Evolutionary conservation across 2,329 filamentous ascomycete genomes (phyloP).

Genomic region (Cladosporium sp.): DNA sequence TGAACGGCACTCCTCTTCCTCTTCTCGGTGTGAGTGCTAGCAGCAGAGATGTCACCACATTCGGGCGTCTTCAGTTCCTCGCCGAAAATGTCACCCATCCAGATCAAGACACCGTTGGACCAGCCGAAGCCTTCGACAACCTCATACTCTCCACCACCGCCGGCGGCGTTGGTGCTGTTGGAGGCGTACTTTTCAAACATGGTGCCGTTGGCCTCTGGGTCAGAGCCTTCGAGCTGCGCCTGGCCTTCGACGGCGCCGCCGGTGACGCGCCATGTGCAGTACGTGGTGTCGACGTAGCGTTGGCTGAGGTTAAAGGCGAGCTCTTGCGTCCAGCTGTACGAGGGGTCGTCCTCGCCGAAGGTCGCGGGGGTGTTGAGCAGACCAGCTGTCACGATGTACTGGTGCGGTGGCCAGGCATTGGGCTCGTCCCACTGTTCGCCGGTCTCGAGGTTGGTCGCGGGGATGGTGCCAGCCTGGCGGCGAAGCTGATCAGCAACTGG

Average conservation of each 20-base stretch:
- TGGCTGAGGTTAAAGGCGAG: slow-evolving; percentile 59
- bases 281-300: slow-evolving; percentile 63
- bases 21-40: slow-evolving; percentile 3
- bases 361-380: slow-evolving; percentile 58
- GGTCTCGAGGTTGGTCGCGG: slow-evolving; percentile 58
- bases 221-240: slow-evolving; percentile 48
- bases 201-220: slow-evolving; percentile 46
- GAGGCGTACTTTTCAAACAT: slow-evolving; percentile 70
- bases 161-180: slow-evolving; percentile 56
- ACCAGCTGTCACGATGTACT: slow-evolving; percentile 61
- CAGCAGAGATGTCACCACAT: slow-evolving; percentile 17
- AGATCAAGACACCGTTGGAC: slow-evolving; percentile 66
- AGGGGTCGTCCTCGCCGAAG: slow-evolving; percentile 50
- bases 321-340: slow-evolving; percentile 51
- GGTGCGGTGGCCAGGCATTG: slow-evolving; percentile 65
- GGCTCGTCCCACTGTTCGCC: slow-evolving; percentile 68
- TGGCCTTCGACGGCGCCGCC: slow-evolving; percentile 56
- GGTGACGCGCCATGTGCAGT: slow-evolving; percentile 67
- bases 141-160: slow-evolving; percentile 63
- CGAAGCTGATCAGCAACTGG: slow-evolving; percentile 53
- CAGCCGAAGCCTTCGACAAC: slow-evolving; percentile 69
- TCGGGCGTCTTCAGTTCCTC: slow-evolving; percentile 52
- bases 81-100: slow-evolving; percentile 60
- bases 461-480: slow-evolving; percentile 52
- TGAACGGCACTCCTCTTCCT: slow-evolving; percentile 13